A percentile compares a stretch with the other conserved stretches of the same genome.
phyloP scores from a whole-genome alignment of 371 early-diverging fungal genomes.

The Phascolomyces articulosus region DNA sequence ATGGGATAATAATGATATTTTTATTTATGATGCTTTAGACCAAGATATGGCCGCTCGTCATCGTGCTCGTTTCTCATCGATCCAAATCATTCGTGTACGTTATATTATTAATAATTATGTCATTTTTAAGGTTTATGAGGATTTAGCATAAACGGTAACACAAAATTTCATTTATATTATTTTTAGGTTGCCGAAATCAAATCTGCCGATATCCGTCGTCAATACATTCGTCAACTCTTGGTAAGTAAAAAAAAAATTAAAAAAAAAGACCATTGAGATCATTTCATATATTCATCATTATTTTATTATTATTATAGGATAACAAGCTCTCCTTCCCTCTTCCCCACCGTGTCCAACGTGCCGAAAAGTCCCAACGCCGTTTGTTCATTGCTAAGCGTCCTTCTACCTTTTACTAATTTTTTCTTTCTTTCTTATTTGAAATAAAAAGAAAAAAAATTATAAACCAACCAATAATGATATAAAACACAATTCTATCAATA shows the following conservation, averaged over 20 bases:
- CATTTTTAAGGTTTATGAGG: not conserved
- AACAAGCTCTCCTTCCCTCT: conserved; percentile 96
- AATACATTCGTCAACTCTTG: conserved; percentile 96
- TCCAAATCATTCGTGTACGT: conserved; percentile 94
- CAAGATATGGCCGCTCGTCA: conserved; percentile 99
- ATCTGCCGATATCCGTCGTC: conserved; percentile 92
- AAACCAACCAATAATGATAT: no score
- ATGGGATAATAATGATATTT: not conserved
- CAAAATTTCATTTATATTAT: not conserved
- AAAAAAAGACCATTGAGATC: not conserved
- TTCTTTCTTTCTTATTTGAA: not conserved
- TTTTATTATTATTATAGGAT: conserved; percentile 15
- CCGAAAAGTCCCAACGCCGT: conserved; percentile 69
- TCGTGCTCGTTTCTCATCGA: conserved; percentile 96
- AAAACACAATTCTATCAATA: no score
- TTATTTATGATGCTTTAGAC: conserved; percentile 52
- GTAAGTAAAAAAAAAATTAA: not conserved
- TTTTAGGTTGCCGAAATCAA: conserved; percentile 79
- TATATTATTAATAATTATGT: not conserved
- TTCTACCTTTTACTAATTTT: conserved; percentile 78
- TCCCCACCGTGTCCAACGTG: conserved; percentile 93
- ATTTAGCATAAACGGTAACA: not conserved
- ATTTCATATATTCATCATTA: no score
- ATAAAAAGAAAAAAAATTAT: conserved; percentile 6
- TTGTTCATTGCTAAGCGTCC: conserved; percentile 93